Base-by-base conservation (phyloP, 441 rosid genomes). In the Aleurites moluccanus region DNA sequence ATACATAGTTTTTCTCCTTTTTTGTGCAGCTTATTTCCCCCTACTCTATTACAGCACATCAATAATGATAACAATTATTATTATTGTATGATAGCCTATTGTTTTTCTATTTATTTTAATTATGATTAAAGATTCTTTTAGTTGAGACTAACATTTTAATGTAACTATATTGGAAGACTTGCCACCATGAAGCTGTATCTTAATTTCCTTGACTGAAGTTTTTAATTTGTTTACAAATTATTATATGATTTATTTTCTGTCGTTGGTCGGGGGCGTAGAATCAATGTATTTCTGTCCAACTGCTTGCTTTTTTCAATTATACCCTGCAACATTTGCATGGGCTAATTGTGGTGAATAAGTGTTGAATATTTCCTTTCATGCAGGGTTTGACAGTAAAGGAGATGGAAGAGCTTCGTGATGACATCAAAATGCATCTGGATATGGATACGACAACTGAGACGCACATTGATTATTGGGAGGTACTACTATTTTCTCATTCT, bases 351-450 rank as follows among this genome's bases (percentile, higher is more conserved):
- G 68, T 44, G 53, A 62, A 66, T 28, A 13, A 21, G n/a, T 57
- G 18, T 38, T 73, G 20, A 45, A 2, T 62, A 8, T 73, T 64
- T 70, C 67, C 30, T 18, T 35, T 80, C 28, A 79, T 81, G 70
- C 87, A 94, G 96, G 99, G 97, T 49, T 85, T 95, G 86, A 87
- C 93, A 4, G 94, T 85, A 60, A 95, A 89, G 75, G 98, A 91
- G 80, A 87, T 90, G 93, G 98, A 92, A 84, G 98, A 92, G 80
- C 97, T 95, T 72, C 92, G 79, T 23, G 99, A 87, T 80, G 98
- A 94, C 87, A 89, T 92, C 73, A 92, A 92, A 84, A 89, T 95
- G 98, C 92, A 92, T 86, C 79, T 95, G 57, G 98, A 92, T 82
- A 81, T 88, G 92, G 99, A 95, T 77, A 86, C 92, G 68, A 84